These are phyloP conservation scores for Chalciporus chontae DNA, from an alignment of 768 basidiomycete genomes.

Conservation along the genomic window DNA sequence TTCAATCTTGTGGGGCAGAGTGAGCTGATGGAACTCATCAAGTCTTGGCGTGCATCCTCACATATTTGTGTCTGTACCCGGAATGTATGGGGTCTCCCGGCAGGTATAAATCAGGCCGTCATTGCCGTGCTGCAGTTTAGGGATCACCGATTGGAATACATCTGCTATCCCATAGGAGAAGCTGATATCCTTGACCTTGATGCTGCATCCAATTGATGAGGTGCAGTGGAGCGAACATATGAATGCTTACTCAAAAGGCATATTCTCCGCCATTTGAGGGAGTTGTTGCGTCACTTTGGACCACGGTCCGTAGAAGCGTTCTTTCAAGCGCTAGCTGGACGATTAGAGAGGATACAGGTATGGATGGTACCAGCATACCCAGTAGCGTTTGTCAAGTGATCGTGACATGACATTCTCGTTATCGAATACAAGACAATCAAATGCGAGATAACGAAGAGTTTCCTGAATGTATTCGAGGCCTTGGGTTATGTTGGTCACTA, in stretches of 20 bases:
- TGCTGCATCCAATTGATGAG: constrained; percentile 42
- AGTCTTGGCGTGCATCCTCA: constrained; percentile 63
- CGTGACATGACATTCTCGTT: constrained; percentile 84
- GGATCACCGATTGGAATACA: constrained; percentile 82
- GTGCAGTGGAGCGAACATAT: constrained; percentile 1
- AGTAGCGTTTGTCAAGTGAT: constrained; percentile 83
- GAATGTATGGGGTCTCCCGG: constrained; percentile 72
- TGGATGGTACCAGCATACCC: constrained; percentile 49
- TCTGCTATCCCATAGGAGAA: constrained; percentile 85
- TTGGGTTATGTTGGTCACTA: neutral
- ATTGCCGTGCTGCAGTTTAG: constrained; percentile 82
- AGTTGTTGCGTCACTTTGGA: constrained; percentile 63
- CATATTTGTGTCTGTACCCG: constrained; percentile 89
- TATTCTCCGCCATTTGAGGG: constrained; percentile 56
- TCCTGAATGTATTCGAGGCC: constrained; percentile 45
- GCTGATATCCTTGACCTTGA: constrained; percentile 84
- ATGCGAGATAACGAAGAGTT: constrained; percentile 78
- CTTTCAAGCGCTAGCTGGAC: constrained; percentile 46
- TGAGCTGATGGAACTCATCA: neutral
- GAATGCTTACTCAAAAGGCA: constrained; percentile 79
- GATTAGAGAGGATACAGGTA: constrained; percentile 4
- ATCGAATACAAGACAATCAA: constrained; percentile 89
- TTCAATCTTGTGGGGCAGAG: constrained; percentile 61
- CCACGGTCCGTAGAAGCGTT: constrained; percentile 84
- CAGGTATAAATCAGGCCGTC: constrained; percentile 98